These are phyloP conservation scores for Rhizophora apiculata DNA, from an alignment of 345 rosid species.

Conservation along the genomic window DNA sequence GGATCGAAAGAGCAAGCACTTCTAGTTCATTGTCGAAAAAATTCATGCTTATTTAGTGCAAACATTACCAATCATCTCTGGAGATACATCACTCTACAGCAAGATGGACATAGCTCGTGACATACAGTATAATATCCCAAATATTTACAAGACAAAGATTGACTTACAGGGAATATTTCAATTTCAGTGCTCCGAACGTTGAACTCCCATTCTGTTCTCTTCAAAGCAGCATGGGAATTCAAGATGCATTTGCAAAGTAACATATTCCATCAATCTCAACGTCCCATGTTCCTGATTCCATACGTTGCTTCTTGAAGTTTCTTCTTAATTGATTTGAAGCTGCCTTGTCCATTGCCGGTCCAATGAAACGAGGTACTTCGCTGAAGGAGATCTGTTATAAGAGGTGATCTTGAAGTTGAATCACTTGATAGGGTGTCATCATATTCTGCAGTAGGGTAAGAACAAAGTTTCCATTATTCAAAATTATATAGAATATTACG, in stretches of 20 bases:
- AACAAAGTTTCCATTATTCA: neutral
- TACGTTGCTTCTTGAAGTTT: slow-evolving; percentile 79
- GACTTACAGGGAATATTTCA: neutral
- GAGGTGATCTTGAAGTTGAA: slow-evolving; percentile 38
- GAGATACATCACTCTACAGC: no score
- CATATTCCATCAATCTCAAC: slow-evolving; percentile 34
- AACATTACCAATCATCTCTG: no score
- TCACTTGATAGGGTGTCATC: slow-evolving; percentile 49
- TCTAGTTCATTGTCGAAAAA: no score
- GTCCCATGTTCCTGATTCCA: slow-evolving; percentile 58
- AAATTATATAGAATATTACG: no score
- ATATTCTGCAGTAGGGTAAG: slow-evolving; percentile 49
- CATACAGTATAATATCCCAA: no score
- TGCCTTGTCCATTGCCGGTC: slow-evolving; percentile 52
- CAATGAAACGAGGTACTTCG: slow-evolving; percentile 65
- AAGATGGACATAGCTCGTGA: no score
- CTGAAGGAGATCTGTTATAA: slow-evolving; percentile 60
- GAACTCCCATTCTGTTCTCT: neutral
- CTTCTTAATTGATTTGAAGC: slow-evolving; percentile 67
- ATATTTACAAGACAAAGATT: neutral
- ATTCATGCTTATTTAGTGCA: no score
- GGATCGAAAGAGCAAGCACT: no score
- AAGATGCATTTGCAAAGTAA: neutral
- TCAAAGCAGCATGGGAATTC: neutral
- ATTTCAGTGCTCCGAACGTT: neutral